Conservation (phyloP, 2,329 filamentous ascomycete genomes). For the Colletotrichum graminicola region DNA sequence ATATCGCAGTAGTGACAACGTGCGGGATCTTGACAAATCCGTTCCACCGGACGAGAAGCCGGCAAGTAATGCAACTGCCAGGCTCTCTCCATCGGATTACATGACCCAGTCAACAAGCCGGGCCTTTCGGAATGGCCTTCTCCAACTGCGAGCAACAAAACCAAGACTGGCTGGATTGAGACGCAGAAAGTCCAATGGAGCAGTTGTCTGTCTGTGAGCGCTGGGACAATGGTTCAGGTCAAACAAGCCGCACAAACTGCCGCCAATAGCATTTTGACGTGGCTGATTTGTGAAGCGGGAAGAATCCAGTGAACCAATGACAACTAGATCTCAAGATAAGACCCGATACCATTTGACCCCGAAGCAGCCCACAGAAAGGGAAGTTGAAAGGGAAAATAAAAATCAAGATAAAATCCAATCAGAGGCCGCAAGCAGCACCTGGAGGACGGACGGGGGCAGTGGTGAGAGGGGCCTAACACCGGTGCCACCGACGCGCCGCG, state of each 20-base stretch:
- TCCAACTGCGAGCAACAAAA: background rate
- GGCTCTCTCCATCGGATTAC: background rate
- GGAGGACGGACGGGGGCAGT: constrained; percentile 2
- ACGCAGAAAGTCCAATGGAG: background rate
- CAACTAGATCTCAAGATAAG: constrained; percentile 5
- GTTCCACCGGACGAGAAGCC: constrained; percentile 8
- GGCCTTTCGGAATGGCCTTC: background rate
- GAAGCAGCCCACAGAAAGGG: constrained; percentile 36
- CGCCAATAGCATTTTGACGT: constrained; percentile 19
- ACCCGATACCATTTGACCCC: constrained; percentile 14
- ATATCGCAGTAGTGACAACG: constrained; percentile 31
- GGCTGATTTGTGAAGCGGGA: constrained; percentile 17
- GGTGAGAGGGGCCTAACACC: too few species aligned
- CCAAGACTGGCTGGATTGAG: background rate
- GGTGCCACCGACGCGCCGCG: too few species aligned
- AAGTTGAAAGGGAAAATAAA: background rate
- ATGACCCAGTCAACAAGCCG: background rate
- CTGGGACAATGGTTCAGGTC: background rate
- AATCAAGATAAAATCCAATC: background rate
- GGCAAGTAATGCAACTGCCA: background rate
- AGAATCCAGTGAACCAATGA: constrained; percentile 29
- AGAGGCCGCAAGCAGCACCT: background rate
- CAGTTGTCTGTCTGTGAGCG: background rate
- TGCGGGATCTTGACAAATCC: constrained; percentile 28
- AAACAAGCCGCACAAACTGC: constrained; percentile 27